Conservation (phyloP, 257 asterid species). For the Datura wrightii region DNA sequence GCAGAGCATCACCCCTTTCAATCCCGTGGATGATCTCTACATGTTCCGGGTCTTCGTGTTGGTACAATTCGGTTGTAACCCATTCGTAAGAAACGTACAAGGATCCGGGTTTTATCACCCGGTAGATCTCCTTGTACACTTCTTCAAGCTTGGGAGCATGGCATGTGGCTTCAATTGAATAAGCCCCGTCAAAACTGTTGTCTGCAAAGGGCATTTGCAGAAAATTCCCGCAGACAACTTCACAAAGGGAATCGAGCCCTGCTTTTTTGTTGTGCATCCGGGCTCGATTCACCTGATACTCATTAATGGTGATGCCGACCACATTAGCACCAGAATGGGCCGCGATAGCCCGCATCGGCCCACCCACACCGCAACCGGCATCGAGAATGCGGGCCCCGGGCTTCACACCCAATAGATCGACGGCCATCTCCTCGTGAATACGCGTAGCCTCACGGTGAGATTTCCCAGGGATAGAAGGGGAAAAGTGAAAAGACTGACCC, state of each 20-base stretch:
- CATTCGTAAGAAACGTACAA: conserved; percentile 73
- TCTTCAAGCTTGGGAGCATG: conserved; percentile 80
- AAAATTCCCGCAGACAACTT: conserved; percentile 80
- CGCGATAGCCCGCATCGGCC: conserved; percentile 90
- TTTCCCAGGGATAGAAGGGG: conserved; percentile 68
- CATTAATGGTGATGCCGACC: conserved; percentile 79
- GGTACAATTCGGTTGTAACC: conserved; percentile 77
- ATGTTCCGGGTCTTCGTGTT: conserved; percentile 61
- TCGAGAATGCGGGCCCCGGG: conserved; percentile 67
- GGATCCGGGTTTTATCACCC: conserved; percentile 74
- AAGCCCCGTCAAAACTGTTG: conserved; percentile 70
- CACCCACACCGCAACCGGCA: conserved; percentile 87
- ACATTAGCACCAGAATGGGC: conserved; percentile 77
- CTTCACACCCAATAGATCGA: conserved; percentile 57
- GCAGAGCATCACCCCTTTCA: conserved; percentile 79
- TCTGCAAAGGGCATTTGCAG: conserved; percentile 76
- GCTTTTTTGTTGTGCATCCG: conserved; percentile 73
- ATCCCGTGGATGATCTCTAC: conserved; percentile 81
- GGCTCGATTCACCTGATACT: conserved; percentile 77
- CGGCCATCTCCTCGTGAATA: conserved; percentile 81
- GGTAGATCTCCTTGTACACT: conserved; percentile 72
- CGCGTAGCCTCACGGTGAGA: conserved; percentile 79
- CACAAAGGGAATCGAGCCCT: conserved; percentile 62
- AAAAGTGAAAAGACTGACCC: conserved; percentile 87
- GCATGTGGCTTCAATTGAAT: conserved; percentile 81